Evolutionary conservation across 73 alveolate genomes (phyloP).

Genomic region (Blepharisma japonicum): DNA sequence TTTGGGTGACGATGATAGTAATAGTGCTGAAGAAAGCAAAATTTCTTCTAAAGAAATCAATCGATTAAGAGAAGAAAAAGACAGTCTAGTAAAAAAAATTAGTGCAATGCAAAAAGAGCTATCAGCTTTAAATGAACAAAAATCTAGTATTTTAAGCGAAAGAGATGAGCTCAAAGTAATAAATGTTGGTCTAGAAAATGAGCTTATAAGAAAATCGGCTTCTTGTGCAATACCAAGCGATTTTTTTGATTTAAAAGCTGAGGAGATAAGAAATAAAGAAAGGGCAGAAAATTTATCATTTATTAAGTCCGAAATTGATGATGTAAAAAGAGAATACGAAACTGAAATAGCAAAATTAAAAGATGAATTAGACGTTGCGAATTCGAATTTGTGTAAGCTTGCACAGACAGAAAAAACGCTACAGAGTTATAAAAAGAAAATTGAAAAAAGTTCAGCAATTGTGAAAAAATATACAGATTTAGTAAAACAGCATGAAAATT

Average conservation of each 20-base stretch:
- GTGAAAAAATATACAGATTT: background rate
- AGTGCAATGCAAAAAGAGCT: background rate
- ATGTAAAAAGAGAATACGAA: background rate
- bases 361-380: constrained; percentile 22
- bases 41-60: background rate
- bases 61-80: background rate
- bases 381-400: background rate
- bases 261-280: background rate
- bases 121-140: background rate
- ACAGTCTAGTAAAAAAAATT: background rate
- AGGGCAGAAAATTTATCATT: background rate
- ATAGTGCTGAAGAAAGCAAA: background rate
- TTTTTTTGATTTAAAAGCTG: background rate
- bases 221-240: background rate
- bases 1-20: constrained; percentile 2
- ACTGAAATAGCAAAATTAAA: background rate
- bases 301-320: background rate
- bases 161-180: constrained; percentile 19
- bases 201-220: background rate
- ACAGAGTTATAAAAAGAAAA: background rate
- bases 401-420: constrained; percentile 22
- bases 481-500: too few species aligned
- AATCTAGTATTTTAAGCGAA: background rate
- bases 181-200: background rate
- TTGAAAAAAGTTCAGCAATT: background rate